Evolutionary conservation across 176 grass and related monocot species (phyloP).

Genomic region (Eremochloa ophiuroides): DNA sequence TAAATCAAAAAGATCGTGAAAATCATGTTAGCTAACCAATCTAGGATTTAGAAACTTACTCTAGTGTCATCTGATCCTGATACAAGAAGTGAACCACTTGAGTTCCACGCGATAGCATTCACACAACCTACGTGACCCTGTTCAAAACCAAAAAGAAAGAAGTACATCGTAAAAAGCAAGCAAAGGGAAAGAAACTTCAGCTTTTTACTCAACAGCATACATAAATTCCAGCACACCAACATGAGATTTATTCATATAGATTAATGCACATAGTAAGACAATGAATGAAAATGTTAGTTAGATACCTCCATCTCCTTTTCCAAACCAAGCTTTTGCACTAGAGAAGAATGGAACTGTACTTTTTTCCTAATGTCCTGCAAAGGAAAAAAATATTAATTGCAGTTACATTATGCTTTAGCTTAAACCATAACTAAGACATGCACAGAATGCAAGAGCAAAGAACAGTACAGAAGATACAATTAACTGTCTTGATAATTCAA

Average conservation of each 20-base stretch:
- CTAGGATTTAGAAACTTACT: constrained; percentile 44
- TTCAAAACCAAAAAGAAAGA: constrained; percentile 16
- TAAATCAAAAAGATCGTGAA: neutral
- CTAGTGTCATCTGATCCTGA: constrained; percentile 98
- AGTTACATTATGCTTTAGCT: neutral
- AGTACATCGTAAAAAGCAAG: neutral
- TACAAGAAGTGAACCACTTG: constrained; percentile 85
- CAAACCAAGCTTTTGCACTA: constrained; percentile 74
- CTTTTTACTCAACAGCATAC: neutral
- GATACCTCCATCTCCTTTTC: constrained; percentile 84
- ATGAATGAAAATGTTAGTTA: neutral
- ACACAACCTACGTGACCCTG: constrained; percentile 89
- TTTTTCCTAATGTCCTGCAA: constrained; percentile 56
- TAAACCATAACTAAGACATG: neutral
- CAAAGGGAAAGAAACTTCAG: neutral
- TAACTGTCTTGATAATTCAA: neutral
- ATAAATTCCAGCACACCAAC: neutral
- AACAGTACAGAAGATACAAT: neutral
- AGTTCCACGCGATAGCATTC: constrained; percentile 92
- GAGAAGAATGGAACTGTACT: constrained; percentile 84
- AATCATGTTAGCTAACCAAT: neutral
- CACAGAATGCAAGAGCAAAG: neutral
- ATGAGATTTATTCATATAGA: neutral
- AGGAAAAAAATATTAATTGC: constrained; percentile 13
- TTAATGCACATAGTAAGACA: neutral